Conservation (phyloP, 1,139 yeast genomes). For the Debaryomyces robertsiae region DNA sequence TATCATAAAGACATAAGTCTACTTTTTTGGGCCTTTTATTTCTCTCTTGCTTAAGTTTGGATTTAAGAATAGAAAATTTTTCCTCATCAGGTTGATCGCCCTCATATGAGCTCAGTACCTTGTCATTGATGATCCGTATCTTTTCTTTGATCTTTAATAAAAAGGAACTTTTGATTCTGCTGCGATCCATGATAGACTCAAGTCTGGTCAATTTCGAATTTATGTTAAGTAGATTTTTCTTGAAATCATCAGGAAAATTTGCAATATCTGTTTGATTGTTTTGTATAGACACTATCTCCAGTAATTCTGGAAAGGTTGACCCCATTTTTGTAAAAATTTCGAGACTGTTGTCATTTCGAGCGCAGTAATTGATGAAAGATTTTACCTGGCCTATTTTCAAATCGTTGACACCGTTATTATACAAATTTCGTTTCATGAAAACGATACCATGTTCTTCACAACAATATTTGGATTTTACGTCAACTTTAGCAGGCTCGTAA, state of each 20-base stretch:
- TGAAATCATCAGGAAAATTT: constrained; percentile 34
- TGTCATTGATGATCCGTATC: constrained; percentile 42
- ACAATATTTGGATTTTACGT: constrained; percentile 67
- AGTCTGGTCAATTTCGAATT: constrained; percentile 27
- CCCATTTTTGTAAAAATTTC: constrained; percentile 31
- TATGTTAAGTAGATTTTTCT: constrained; percentile 21
- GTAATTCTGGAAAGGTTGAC: constrained; percentile 41
- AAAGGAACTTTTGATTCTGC: constrained; percentile 22
- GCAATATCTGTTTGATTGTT: constrained; percentile 30
- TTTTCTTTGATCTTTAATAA: constrained; percentile 38
- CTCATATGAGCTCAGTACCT: constrained; percentile 8
- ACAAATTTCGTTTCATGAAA: constrained; percentile 44
- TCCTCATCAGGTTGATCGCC: constrained; percentile 7
- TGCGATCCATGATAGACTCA: constrained; percentile 21
- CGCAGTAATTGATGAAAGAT: constrained; percentile 17
- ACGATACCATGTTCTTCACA: constrained; percentile 66
- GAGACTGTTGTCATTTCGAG: constrained; percentile 14
- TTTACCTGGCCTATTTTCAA: constrained; percentile 24
- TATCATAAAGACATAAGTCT: constrained; percentile 39
- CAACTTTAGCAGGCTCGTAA: constrained; percentile 52
- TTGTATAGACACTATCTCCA: constrained; percentile 33
- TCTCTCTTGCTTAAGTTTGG: constrained; percentile 16
- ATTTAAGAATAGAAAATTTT: constrained; percentile 15
- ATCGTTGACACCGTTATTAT: constrained; percentile 21
- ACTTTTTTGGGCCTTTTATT: constrained; percentile 28